These are phyloP conservation scores for Clarireedia paspali DNA, from an alignment of 2,329 filamentous ascomycete species.

Conservation along the genomic window DNA sequence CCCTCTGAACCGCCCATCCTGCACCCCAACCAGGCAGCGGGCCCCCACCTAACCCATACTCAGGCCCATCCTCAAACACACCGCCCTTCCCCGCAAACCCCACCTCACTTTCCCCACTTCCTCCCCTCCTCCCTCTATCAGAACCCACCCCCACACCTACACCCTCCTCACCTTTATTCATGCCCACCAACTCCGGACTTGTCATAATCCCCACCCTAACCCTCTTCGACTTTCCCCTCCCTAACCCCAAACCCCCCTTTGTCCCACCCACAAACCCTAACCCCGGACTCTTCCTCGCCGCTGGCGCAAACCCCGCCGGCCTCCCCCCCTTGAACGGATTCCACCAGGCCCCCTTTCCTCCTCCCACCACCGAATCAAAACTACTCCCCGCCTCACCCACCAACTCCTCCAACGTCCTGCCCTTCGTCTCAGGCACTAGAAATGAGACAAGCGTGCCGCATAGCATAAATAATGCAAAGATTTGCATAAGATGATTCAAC, in stretches of 20 bases:
- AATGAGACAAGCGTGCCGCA: slow-evolving; percentile 60
- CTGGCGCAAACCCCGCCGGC: slow-evolving; percentile 18
- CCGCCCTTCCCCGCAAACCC: background rate
- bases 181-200: slow-evolving; percentile 16
- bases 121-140: background rate
- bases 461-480: slow-evolving; percentile 76
- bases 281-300: background rate
- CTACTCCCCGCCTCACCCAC: slow-evolving; percentile 44
- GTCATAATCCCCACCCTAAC: slow-evolving; percentile 22
- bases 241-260: slow-evolving; percentile 12
- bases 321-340: slow-evolving; percentile 19
- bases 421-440: slow-evolving; percentile 71
- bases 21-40: slow-evolving; percentile 22
- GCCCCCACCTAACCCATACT: slow-evolving; percentile 7
- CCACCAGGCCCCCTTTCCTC: slow-evolving; percentile 2
- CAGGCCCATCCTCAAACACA: slow-evolving; percentile 15
- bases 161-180: background rate
- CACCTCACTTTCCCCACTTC: slow-evolving; percentile 9
- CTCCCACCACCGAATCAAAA: slow-evolving; percentile 2
- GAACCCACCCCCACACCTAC: background rate
- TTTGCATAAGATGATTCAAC: slow-evolving; percentile 67
- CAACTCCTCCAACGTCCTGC: slow-evolving; percentile 63
- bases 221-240: slow-evolving; percentile 16
- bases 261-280: slow-evolving; percentile 7
- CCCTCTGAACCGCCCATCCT: slow-evolving; percentile 23